Conservation (phyloP, 352 stramenopile genomes). For the Globisporangium okanoganense region DNA sequence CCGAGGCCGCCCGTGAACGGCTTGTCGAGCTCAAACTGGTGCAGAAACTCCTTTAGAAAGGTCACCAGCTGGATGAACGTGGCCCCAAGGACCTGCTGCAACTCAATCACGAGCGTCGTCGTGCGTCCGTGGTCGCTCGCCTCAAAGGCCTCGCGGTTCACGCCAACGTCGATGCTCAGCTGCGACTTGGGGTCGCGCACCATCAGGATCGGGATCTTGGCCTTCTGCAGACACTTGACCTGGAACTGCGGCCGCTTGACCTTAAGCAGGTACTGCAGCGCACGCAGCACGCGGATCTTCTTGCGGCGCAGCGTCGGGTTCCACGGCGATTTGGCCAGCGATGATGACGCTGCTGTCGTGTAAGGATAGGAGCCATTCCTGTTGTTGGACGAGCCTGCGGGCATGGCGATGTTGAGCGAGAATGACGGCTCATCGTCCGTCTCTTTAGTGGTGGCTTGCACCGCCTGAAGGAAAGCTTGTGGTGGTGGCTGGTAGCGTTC, state of each 20-base stretch:
- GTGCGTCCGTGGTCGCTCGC: conserved; percentile 60
- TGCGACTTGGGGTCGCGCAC: conserved; percentile 47
- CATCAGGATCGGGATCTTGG: conserved; percentile 76
- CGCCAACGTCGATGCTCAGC: conserved; percentile 54
- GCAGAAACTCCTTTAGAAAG: conserved; percentile 77
- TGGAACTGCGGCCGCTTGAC: conserved; percentile 44
- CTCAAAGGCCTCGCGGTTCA: conserved; percentile 58
- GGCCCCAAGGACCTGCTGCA: conserved; percentile 39
- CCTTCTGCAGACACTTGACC: conserved; percentile 65
- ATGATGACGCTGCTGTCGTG: neutral
- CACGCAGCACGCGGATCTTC: conserved; percentile 51
- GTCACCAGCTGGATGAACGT: conserved; percentile 51
- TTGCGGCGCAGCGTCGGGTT: conserved; percentile 57
- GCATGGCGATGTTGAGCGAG: conserved; percentile 56
- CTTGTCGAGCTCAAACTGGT: conserved; percentile 78
- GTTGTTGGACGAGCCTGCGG: conserved; percentile 10
- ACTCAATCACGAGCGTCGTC: conserved; percentile 44
- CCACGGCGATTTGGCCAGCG: conserved; percentile 58
- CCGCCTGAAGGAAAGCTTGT: neutral
- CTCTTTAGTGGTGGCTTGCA: neutral
- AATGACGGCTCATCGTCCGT: conserved; percentile 46
- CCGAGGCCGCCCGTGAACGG: conserved; percentile 72
- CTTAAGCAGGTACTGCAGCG: conserved; percentile 51
- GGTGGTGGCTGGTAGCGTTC: conserved; percentile 1
- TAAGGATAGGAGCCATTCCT: neutral